Base-by-base conservation (phyloP, 1,284 basidiomycete genomes). In the Ustilago esculenta region DNA sequence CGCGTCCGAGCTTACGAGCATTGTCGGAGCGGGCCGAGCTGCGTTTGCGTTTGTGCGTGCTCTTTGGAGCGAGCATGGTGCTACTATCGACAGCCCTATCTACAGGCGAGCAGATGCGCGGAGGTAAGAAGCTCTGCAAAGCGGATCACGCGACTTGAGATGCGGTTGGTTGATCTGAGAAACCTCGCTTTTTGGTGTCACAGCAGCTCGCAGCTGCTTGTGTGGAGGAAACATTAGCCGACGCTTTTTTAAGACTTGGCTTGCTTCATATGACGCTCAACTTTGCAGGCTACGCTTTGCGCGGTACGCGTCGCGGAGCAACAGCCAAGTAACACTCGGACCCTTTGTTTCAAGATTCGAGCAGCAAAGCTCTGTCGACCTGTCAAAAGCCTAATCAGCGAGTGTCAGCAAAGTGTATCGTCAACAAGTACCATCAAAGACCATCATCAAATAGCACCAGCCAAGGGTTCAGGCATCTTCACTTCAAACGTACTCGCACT, bases 31-130 rank as follows among this genome's bases (percentile, higher is more conserved):
- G 66, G 35, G 67, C 55, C 23, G 78, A 75, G 48, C 75, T 75
- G 35, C 78, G 68, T 37, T 69, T 77, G 6, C 78, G 67, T 68
- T 80, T 80, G 68, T 80, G 78, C 17, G 76, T 70, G 56, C 76
- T 77, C 51, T 59, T 73, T 9, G 55, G 46, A n/a, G 55, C 57
- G 6, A 70, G 54, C 71, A 73, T 73, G 11, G 0, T 18, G 14
- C 6, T 29, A 12, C 27, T 29, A 7, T 12, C 27, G 27, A 29
- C n/a, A n/a, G n/a, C n/a, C n/a, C n/a, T n/a, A n/a, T n/a, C n/a
- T n/a, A n/a, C n/a, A n/a, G n/a, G n/a, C n/a, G n/a, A n/a, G n/a
- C n/a, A n/a, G n/a, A n/a, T n/a, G n/a, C n/a, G n/a, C n/a, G n/a
- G n/a, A n/a, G n/a, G n/a, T n/a, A n/a, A n/a, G n/a, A n/a, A n/a